Evolutionary conservation across 768 basidiomycete species (phyloP).

Genomic region (Collybia sordida): DNA sequence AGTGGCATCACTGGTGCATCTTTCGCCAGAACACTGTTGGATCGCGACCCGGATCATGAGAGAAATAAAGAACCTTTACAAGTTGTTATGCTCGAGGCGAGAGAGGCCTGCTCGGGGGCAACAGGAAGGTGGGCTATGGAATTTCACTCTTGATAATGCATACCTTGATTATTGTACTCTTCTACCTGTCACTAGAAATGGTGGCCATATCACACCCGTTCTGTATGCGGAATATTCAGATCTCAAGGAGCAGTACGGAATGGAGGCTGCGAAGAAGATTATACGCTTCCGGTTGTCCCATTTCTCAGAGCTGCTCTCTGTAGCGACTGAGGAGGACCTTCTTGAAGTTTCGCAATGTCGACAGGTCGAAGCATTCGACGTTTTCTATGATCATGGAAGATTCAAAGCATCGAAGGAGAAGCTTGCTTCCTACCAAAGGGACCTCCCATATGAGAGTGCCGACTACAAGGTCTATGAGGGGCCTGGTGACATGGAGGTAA

Average conservation of each 20-base stretch:
- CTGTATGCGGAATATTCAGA: constrained; percentile 57
- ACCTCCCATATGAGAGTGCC: constrained; percentile 49
- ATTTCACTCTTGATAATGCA: neutral
- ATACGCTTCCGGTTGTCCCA: constrained; percentile 65
- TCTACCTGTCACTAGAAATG: constrained; percentile 45
- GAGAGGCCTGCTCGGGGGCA: constrained; percentile 74
- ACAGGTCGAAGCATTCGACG: constrained; percentile 57
- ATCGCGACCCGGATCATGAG: constrained; percentile 20
- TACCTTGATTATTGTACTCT: neutral
- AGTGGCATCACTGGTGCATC: constrained; percentile 77
- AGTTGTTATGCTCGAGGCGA: constrained; percentile 79
- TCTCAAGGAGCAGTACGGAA: constrained; percentile 47
- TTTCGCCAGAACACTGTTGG: constrained; percentile 54
- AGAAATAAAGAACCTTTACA: constrained; percentile 26
- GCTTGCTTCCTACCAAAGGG: constrained; percentile 43
- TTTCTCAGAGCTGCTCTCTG: constrained; percentile 42
- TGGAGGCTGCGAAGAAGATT: constrained; percentile 45
- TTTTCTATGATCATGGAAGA: constrained; percentile 40
- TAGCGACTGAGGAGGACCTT: constrained; percentile 54
- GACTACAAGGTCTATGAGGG: constrained; percentile 31
- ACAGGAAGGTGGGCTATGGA: constrained; percentile 58
- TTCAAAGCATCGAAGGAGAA: constrained; percentile 44
- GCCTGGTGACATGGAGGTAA: constrained; percentile 26
- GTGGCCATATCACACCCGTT: constrained; percentile 64
- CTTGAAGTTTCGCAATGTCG: constrained; percentile 56